Percentiles rank a stretch among this genome's conserved stretches.
Evolutionary conservation across 148 eudicot species (phyloP).

Genomic region (Chenopodium quinoa): DNA sequence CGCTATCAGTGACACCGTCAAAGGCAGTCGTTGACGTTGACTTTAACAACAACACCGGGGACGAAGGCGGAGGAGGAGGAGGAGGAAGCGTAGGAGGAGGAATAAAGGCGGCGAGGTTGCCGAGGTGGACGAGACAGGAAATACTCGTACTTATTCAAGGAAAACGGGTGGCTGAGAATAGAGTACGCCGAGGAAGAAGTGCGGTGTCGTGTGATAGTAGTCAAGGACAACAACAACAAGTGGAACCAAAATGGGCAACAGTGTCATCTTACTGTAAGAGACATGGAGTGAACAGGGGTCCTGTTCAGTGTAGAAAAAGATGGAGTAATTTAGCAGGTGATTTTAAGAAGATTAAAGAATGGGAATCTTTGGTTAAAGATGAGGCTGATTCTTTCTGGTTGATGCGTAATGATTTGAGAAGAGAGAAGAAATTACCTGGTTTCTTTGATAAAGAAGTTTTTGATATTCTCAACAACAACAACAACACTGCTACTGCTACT

Average conservation of each 20-base stretch:
- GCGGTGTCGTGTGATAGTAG: slow-evolving; percentile 27
- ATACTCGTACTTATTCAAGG: slow-evolving; percentile 84
- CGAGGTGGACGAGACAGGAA: slow-evolving; percentile 88
- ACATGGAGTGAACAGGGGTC: slow-evolving; percentile 25
- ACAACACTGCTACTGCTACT: background rate
- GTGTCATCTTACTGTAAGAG: slow-evolving; percentile 26
- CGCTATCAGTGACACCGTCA: too few species aligned
- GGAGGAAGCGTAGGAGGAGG: slow-evolving; percentile 34
- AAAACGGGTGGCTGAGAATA: slow-evolving; percentile 70
- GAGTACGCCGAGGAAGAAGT: slow-evolving; percentile 57
- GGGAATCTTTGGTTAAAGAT: slow-evolving; percentile 26
- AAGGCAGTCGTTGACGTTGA: too few species aligned
- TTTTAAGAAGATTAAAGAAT: slow-evolving; percentile 23
- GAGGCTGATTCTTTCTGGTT: slow-evolving; percentile 26
- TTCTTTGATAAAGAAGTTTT: slow-evolving; percentile 32
- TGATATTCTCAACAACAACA: slow-evolving; percentile 27
- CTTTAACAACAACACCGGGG: too few species aligned
- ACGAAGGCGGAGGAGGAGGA: slow-evolving; percentile 9
- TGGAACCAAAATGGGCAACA: slow-evolving; percentile 35
- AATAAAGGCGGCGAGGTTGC: slow-evolving; percentile 51
- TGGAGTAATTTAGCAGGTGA: slow-evolving; percentile 38
- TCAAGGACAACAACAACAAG: background rate
- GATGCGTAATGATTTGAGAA: slow-evolving; percentile 39
- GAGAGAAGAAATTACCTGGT: slow-evolving; percentile 30
- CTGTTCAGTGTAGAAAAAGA: slow-evolving; percentile 34